These are phyloP conservation scores for Fragaria iinumae DNA, from an alignment of 306 rosid species.

Conservation along the genomic window DNA sequence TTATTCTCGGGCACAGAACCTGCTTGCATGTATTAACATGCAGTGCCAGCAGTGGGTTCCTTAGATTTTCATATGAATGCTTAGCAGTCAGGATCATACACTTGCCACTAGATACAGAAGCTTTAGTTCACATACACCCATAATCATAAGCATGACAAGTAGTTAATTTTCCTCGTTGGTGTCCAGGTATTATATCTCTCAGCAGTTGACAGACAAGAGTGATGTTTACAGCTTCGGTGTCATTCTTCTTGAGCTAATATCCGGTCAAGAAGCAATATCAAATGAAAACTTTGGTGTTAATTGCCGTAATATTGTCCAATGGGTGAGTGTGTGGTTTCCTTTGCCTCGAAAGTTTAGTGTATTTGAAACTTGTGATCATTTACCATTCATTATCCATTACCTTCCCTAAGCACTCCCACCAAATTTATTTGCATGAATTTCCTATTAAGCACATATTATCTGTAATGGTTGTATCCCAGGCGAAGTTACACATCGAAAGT, in stretches of 20 bases:
- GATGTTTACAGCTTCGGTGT: constrained; percentile 96
- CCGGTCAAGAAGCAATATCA: constrained; percentile 98
- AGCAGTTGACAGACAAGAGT: constrained; percentile 95
- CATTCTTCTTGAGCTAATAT: constrained; percentile 95
- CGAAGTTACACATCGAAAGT: constrained; percentile 80
- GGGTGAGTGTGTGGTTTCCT: constrained; percentile 70
- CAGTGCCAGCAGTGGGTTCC: neutral
- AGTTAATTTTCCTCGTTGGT: neutral
- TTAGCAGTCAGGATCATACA: neutral
- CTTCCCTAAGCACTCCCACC: neutral
- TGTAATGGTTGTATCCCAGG: constrained; percentile 48
- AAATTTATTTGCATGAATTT: constrained; percentile 10
- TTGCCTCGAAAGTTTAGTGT: neutral
- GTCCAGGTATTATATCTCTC: constrained; percentile 89
- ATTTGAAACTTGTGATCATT: neutral
- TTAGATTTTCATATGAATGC: neutral
- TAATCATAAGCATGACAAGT: neutral
- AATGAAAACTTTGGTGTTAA: constrained; percentile 84
- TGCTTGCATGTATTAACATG: neutral
- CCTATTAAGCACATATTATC: neutral
- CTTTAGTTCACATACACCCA: neutral
- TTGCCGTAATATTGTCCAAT: constrained; percentile 92
- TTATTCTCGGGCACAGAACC: neutral
- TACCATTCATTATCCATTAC: neutral
- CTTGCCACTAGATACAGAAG: neutral